Evolutionary conservation across 495 filamentous ascomycete genomes (phyloP).

Genomic region (Aspergillus mulundensis): DNA sequence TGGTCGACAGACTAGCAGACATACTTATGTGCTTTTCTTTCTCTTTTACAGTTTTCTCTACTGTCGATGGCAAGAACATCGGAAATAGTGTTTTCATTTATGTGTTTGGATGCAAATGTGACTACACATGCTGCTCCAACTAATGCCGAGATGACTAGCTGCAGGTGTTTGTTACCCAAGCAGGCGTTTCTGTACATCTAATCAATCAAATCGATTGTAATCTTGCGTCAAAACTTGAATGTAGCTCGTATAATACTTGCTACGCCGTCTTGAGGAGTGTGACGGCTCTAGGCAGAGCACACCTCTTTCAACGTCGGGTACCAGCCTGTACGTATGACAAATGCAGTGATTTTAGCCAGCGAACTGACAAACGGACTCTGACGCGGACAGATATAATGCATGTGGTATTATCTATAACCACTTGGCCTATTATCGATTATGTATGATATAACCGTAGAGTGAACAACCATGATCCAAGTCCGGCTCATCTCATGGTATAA

Average conservation of each 20-base stretch:
- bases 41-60: background rate
- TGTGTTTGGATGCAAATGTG: background rate
- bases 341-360: background rate
- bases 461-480: conserved; percentile 22
- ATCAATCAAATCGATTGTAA: background rate
- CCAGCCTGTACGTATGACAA: too few species aligned
- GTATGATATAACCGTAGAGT: conserved; percentile 17
- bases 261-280: too few species aligned
- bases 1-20: background rate
- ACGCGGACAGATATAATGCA: conserved; percentile 9
- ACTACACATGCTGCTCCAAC: background rate
- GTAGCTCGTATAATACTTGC: background rate
- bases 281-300: too few species aligned
- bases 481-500: conserved; percentile 24
- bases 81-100: background rate
- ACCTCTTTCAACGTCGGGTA: background rate
- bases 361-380: background rate
- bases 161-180: background rate
- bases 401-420: conserved; percentile 18
- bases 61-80: background rate
- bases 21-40: background rate
- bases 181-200: background rate
- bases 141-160: background rate
- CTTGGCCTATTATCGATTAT: conserved; percentile 21
- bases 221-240: background rate